Evolutionary conservation across 139 green algal genomes (phyloP).

Genomic region (Coelastrella sp.): DNA sequence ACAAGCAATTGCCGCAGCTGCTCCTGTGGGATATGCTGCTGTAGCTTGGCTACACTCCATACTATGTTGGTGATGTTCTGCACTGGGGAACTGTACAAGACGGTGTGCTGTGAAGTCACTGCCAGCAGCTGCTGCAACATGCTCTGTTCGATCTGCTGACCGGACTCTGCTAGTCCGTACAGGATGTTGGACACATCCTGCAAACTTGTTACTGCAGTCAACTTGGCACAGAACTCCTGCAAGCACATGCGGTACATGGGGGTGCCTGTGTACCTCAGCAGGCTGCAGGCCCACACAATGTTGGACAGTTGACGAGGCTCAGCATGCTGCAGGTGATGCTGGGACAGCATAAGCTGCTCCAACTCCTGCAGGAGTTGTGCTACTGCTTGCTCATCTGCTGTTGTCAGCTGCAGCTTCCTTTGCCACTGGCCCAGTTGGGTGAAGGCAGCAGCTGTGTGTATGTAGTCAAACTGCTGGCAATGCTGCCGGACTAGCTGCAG

Average conservation of each 20-base stretch:
- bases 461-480: background rate
- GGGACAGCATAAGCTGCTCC: background rate
- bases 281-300: background rate
- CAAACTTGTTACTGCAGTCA: background rate
- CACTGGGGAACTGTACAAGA: background rate
- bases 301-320: background rate
- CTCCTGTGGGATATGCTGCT: background rate
- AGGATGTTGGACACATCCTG: background rate
- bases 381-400: background rate
- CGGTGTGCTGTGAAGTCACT: background rate
- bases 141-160: background rate
- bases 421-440: background rate
- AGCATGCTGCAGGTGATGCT: background rate
- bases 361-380: background rate
- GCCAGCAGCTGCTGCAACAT: background rate
- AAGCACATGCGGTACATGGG: background rate
- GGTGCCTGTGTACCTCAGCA: background rate
- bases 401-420: background rate
- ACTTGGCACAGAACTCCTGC: background rate
- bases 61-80: background rate
- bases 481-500: background rate
- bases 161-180: background rate
- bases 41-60: background rate
- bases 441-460: background rate
- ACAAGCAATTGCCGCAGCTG: background rate